Percentiles rank a stretch among this genome's conserved stretches.
These are phyloP conservation scores for Tetrahymena elliotti DNA, from an alignment of 73 alveolate genomes.

Conservation along the genomic window DNA sequence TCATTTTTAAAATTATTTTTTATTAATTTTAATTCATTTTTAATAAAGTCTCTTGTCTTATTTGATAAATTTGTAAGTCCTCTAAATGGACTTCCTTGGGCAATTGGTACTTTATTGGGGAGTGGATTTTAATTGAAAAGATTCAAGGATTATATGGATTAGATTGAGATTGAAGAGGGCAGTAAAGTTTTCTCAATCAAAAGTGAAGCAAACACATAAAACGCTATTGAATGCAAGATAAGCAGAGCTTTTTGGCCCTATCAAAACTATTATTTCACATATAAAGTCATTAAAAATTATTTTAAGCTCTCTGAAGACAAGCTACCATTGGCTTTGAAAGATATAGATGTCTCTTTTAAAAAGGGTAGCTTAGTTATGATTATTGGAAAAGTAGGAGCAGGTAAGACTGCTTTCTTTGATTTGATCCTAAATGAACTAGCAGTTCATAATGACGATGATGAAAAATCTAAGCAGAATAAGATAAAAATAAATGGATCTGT, in stretches of 20 bases:
- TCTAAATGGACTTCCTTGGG: neutral
- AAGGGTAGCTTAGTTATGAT: neutral
- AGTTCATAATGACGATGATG: neutral
- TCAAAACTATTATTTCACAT: neutral
- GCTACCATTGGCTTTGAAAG: neutral
- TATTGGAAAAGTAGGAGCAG: neutral
- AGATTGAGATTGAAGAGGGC: neutral
- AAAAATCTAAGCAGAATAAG: neutral
- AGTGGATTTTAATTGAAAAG: neutral
- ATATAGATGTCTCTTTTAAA: neutral
- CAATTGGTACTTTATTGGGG: neutral
- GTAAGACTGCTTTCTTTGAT: neutral
- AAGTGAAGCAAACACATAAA: neutral
- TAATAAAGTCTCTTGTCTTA: neutral
- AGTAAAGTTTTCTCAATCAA: neutral
- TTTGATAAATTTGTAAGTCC: neutral
- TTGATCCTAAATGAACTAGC: neutral
- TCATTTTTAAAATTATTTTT: neutral
- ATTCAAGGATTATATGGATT: neutral
- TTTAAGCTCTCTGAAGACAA: neutral
- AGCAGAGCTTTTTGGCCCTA: neutral
- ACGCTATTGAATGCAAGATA: neutral
- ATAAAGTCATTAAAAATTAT: neutral
- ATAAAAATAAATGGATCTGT: neutral
- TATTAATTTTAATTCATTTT: neutral